These are phyloP conservation scores for Euphorbia lathyris DNA, from an alignment of 345 rosid genomes.

Conservation along the genomic window DNA sequence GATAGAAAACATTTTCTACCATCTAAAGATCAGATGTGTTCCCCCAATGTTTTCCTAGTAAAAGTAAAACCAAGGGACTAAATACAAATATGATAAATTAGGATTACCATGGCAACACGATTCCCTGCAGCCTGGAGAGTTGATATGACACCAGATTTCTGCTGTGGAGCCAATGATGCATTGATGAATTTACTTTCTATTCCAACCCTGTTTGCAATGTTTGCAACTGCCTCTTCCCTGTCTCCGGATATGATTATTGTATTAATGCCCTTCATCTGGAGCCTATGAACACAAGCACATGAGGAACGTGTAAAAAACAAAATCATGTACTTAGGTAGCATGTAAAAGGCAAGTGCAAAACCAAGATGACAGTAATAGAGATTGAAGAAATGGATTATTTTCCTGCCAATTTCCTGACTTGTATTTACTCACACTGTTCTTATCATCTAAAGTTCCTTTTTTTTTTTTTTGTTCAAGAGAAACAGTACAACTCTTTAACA, in stretches of 20 bases:
- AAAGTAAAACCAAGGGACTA: not conserved
- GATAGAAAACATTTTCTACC: not conserved
- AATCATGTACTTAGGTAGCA: slow-evolving; percentile 3
- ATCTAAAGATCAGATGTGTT: not conserved
- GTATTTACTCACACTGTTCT: not conserved
- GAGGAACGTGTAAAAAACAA: slow-evolving; percentile 7
- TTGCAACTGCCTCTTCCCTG: slow-evolving; percentile 96
- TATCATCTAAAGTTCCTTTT: not conserved
- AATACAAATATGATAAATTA: slow-evolving; percentile 3
- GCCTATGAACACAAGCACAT: slow-evolving; percentile 44
- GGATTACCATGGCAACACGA: slow-evolving; percentile 74
- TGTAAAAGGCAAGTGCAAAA: not conserved
- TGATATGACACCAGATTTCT: slow-evolving; percentile 62
- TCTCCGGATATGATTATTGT: slow-evolving; percentile 87
- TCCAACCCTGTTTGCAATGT: slow-evolving; percentile 67
- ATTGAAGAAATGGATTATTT: not conserved
- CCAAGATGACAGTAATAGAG: not conserved
- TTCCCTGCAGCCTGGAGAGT: slow-evolving; percentile 79
- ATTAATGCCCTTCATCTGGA: slow-evolving; percentile 75
- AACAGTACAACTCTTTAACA: not conserved
- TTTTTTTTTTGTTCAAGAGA: not conserved
- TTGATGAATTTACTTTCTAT: slow-evolving; percentile 54
- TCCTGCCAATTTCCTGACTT: not conserved
- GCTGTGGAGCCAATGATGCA: slow-evolving; percentile 74
- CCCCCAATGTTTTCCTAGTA: not conserved